These are phyloP conservation scores for Vitis riparia DNA, from an alignment of 164 flowering plant species.

Conservation along the genomic window DNA sequence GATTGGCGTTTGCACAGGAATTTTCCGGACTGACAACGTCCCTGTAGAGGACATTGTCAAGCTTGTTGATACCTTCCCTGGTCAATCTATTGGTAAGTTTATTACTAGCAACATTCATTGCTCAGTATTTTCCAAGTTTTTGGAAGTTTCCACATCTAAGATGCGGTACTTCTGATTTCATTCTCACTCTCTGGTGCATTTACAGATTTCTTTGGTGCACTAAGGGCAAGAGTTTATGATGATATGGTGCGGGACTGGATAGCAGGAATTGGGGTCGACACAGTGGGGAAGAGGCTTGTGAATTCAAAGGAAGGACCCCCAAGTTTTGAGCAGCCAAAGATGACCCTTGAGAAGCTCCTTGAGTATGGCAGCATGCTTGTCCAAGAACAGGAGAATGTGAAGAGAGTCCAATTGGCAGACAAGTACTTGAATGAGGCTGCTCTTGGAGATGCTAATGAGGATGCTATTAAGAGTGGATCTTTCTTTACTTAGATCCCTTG, in stretches of 20 bases:
- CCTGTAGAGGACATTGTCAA: conserved; percentile 40
- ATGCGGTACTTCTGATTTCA: too few species aligned
- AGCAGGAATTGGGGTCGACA: conserved; percentile 41
- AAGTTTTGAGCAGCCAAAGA: conserved; percentile 57
- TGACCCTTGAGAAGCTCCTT: conserved; percentile 56
- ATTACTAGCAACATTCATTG: not conserved
- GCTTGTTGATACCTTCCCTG: conserved; percentile 69
- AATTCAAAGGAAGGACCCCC: conserved; percentile 69
- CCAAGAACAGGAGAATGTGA: conserved; percentile 66
- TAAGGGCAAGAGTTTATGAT: conserved; percentile 69
- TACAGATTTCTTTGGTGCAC: conserved; percentile 67
- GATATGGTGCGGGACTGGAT: conserved; percentile 68
- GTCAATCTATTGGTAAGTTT: conserved; percentile 63
- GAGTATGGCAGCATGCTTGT: conserved; percentile 72
- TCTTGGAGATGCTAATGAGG: conserved; percentile 62
- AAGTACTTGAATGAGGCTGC: conserved; percentile 60
- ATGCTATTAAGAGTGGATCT: conserved; percentile 48
- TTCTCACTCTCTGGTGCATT: not conserved
- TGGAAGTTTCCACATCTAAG: too few species aligned
- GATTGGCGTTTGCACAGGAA: conserved; percentile 69
- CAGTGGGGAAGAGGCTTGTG: conserved; percentile 60
- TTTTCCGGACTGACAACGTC: conserved; percentile 50
- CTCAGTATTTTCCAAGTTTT: too few species aligned
- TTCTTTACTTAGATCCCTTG: conserved; percentile 46
- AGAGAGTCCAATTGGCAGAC: conserved; percentile 75